Evolutionary conservation across 176 grass and related monocot genomes (phyloP), one percentile per base, ranked within the genome.

Genomic region (Carex parvula): DNA sequence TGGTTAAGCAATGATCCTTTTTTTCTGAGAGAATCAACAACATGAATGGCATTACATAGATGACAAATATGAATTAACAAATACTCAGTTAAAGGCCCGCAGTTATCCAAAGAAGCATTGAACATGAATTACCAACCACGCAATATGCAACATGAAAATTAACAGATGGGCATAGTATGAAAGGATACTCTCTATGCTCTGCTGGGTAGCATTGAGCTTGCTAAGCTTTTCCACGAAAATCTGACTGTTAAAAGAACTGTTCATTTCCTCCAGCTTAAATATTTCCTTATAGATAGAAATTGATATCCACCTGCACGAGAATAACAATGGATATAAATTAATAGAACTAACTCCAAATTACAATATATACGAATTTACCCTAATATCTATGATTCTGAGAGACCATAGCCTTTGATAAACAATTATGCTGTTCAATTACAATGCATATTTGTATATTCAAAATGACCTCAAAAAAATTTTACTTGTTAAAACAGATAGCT

Each of bases 111-210:
- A 13, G 42, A 53, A 80, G 14, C 39, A 84, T 46, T 18, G 9
- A 21, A 77, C 30, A 59, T 84, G 29, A 64, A 83, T 81, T 76
- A 76, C 20, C 5, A 76, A 55, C 22, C 5, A 76, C 8, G n/a
- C 21, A 55, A 76, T 75, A 53, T 3, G 20, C 5, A 7, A 52
- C 3, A 75, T 15, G 20, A 26, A 53, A 48, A 32, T 5, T 24
- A 74, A 24, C 44, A 75, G 46, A 75, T 24, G 70, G 3, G 29
- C 22, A 53, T 54, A 75, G 72, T 29, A 81, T 35, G 22, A 84
- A 92, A 90, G 93, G 96, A 99, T 99, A 99, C 96, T 99, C 86
- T 99, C 91, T 92, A 99, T 99, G 81, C 93, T 99, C 81, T 99
- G 96, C 22, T 95, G 96, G 81, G 89, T 85, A 85, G 86, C 93